Base-by-base conservation (phyloP, 352 stramenopile genomes). In the Phytophthora vignae region DNA sequence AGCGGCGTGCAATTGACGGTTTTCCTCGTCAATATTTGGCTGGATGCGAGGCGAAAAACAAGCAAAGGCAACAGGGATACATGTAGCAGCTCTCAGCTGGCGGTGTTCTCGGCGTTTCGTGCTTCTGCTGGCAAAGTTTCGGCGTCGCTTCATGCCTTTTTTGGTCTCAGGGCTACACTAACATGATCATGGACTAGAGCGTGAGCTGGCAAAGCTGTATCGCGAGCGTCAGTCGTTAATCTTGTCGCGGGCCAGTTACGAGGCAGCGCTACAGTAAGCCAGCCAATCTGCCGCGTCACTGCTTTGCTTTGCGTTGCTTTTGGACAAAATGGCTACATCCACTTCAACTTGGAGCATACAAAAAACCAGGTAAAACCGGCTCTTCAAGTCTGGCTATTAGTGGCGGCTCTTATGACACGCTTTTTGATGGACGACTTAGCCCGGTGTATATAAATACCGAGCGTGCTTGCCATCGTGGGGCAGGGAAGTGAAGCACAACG, bases 341-440 rank as follows among this genome's bases (percentile, higher is more conserved):
- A 75, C 68, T 72, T 76, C 69, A 76, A 68, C 63, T 72, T 72
- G 62, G 21, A 21, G 9, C 52, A 64, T 75, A 75, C 62, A n/a
- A 67, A 63, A 71, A 21, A 2, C 2, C 50, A 75, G 67, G 61
- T 59, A 12, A 1, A 38, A 27, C 52, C 50, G 53, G 40, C 22
- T 50, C 57, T 59, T 22, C 52, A 50, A 53, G 27, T n/a, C 36
- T 27, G 12, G 25, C 64, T 66, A 74, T 71, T 71, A 62, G 40
- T 71, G 56, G 49, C 55, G 22, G 62, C 52, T 31, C 42, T 63
- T 64, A 70, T 70, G 63, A 60, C n/a, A 36, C 1, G 10, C 27
- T 25, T 38, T 25, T 19, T 40, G 33, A 52, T 52, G 29, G 46
- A 3, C 73, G 56, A 73, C 63, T 67, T 71, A 69, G 25, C 29